Percentiles rank a stretch among this genome's conserved stretches.
Conservation (phyloP, 306 rosid species). For the Senna tora region DNA sequence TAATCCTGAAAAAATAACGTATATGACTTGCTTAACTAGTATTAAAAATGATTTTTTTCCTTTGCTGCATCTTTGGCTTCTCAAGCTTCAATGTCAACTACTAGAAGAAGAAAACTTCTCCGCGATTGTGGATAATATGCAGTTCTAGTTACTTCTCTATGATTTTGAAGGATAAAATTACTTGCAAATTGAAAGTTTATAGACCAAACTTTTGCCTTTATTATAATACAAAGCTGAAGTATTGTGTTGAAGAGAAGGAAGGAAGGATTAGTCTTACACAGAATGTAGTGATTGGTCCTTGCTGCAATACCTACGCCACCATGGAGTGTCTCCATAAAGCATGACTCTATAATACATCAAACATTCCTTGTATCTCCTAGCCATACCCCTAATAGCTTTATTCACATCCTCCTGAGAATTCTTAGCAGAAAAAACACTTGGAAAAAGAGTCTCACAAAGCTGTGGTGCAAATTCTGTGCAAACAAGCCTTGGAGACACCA, state of each 20-base stretch:
- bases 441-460: constrained; percentile 59
- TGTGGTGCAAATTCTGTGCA: constrained; percentile 59
- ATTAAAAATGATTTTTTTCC: too few species aligned
- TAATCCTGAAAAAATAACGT: too few species aligned
- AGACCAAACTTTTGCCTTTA: too few species aligned
- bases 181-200: too few species aligned
- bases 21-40: too few species aligned
- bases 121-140: too few species aligned
- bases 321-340: constrained; percentile 63
- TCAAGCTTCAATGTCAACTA: too few species aligned
- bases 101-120: too few species aligned
- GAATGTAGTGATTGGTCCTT: constrained; percentile 38
- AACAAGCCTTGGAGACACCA: constrained; percentile 68
- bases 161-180: too few species aligned
- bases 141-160: too few species aligned
- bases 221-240: not conserved
- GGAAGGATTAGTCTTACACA: constrained; percentile 51
- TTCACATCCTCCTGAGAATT: constrained; percentile 38
- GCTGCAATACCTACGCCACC: constrained; percentile 50
- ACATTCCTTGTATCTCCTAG: constrained; percentile 69
- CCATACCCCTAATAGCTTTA: constrained; percentile 56
- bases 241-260: not conserved
- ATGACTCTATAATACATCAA: constrained; percentile 75
- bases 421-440: constrained; percentile 2
- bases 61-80: too few species aligned